These are phyloP conservation scores for Helicocarpus griseus DNA, from an alignment of 2,329 filamentous ascomycete species.

Conservation along the genomic window DNA sequence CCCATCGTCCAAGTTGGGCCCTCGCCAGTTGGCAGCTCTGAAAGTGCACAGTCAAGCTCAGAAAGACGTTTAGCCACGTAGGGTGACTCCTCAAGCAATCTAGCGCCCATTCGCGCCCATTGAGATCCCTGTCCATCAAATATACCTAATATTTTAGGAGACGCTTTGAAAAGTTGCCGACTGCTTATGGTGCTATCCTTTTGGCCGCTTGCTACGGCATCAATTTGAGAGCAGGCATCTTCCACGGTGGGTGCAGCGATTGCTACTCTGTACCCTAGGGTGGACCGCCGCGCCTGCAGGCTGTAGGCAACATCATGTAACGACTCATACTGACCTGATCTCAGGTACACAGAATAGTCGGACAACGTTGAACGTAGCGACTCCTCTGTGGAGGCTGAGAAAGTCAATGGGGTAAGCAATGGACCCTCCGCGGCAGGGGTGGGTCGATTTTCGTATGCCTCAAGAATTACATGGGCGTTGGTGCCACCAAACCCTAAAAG, in stretches of 20 bases:
- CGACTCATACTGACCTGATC: too few species aligned
- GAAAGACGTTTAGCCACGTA: conserved; percentile 5
- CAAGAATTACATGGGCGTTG: conserved; percentile 11
- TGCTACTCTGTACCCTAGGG: conserved; percentile 1
- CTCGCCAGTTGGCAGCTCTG: neutral
- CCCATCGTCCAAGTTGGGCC: neutral
- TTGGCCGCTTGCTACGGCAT: too few species aligned
- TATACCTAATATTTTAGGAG: conserved; percentile 13
- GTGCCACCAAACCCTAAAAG: conserved; percentile 12
- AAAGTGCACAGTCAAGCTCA: conserved; percentile 10
- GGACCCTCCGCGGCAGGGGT: too few species aligned
- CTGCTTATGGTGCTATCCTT: too few species aligned
- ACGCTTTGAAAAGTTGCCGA: too few species aligned
- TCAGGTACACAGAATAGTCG: too few species aligned
- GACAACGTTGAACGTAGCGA: conserved; percentile 8
- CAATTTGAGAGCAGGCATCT: too few species aligned
- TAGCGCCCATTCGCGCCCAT: conserved; percentile 15
- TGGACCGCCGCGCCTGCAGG: neutral
- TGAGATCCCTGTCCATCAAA: conserved; percentile 20
- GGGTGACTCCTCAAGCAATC: conserved; percentile 9
- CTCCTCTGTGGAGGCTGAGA: conserved; percentile 10
- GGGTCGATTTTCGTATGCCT: too few species aligned
- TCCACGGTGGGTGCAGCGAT: conserved; percentile 3
- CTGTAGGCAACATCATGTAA: too few species aligned
- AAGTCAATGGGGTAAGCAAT: conserved; percentile 11